Percentiles rank a stretch among this genome's conserved stretches.
Evolutionary conservation across 139 green algal genomes (phyloP).

Genomic region (Gonium pectorale): DNA sequence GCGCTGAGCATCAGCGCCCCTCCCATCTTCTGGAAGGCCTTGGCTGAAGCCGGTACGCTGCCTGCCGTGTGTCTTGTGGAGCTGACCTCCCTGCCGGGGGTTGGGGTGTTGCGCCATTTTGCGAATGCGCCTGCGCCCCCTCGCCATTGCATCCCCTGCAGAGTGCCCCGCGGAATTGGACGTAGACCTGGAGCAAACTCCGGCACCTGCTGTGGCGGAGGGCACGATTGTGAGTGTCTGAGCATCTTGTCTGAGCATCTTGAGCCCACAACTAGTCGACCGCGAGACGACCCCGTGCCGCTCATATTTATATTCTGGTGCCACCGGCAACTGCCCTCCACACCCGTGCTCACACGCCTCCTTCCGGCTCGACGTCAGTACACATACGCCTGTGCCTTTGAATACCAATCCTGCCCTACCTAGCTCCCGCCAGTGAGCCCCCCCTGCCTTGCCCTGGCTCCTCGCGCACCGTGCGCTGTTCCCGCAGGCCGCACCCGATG

Average conservation of each 20-base stretch:
- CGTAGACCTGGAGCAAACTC: neutral
- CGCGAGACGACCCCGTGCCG: neutral
- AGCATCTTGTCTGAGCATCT: neutral
- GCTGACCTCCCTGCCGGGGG: neutral
- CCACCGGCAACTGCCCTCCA: neutral
- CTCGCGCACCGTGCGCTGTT: no score
- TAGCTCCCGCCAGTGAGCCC: neutral
- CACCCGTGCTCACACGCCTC: neutral
- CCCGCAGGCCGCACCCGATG: neutral
- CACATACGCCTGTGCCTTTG: neutral
- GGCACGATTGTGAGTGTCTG: conserved; percentile 7
- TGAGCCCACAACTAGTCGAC: neutral
- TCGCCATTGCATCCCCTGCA: neutral
- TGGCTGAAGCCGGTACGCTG: conserved; percentile 2
- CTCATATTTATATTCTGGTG: neutral
- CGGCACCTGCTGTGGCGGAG: neutral
- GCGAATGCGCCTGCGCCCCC: neutral
- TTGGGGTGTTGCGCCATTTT: neutral
- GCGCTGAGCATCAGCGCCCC: neutral
- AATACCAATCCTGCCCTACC: neutral
- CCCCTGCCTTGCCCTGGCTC: no score
- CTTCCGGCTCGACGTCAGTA: neutral
- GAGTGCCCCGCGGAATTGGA: neutral
- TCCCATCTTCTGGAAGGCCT: neutral
- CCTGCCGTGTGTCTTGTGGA: neutral